These are phyloP conservation scores for Acidiella bohemica DNA, from an alignment of 495 filamentous ascomycete species.

Conservation along the genomic window DNA sequence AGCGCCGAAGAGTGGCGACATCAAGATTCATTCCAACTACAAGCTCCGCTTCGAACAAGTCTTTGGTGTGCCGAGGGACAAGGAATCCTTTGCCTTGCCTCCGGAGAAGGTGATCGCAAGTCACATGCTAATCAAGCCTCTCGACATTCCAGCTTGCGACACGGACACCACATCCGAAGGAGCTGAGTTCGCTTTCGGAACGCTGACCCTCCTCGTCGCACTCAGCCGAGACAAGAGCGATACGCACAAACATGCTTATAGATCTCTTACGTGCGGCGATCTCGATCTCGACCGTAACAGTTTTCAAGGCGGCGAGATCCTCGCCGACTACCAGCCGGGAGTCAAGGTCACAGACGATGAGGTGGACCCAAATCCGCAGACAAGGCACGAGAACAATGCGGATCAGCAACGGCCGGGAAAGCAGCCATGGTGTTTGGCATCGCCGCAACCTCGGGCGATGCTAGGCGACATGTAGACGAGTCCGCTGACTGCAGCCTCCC, in stretches of 20 bases:
- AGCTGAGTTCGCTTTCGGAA: slow-evolving; percentile 7
- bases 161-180: too few species aligned
- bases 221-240: slow-evolving; percentile 2
- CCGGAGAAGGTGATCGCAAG: slow-evolving; percentile 9
- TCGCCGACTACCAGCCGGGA: not conserved
- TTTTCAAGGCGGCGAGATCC: slow-evolving; percentile 1
- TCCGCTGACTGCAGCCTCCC: too few species aligned
- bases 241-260: not conserved
- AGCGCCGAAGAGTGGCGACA: slow-evolving; percentile 1
- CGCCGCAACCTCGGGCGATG: too few species aligned
- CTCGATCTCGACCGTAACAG: not conserved
- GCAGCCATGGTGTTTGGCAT: slow-evolving; percentile 11
- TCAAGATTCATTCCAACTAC: not conserved
- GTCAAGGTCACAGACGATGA: slow-evolving; percentile 1
- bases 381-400: slow-evolving; percentile 6
- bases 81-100: not conserved
- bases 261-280: not conserved
- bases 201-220: slow-evolving; percentile 6
- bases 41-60: slow-evolving; percentile 3
- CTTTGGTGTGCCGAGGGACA: slow-evolving; percentile 4
- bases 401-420: slow-evolving; percentile 5
- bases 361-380: not conserved
- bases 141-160: too few species aligned
- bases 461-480: too few species aligned
- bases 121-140: not conserved